A percentile compares a stretch with the other conserved stretches of the same genome.
These are phyloP conservation scores for Calycina herbarum DNA, from an alignment of 2,329 filamentous ascomycete genomes.

Conservation along the genomic window DNA sequence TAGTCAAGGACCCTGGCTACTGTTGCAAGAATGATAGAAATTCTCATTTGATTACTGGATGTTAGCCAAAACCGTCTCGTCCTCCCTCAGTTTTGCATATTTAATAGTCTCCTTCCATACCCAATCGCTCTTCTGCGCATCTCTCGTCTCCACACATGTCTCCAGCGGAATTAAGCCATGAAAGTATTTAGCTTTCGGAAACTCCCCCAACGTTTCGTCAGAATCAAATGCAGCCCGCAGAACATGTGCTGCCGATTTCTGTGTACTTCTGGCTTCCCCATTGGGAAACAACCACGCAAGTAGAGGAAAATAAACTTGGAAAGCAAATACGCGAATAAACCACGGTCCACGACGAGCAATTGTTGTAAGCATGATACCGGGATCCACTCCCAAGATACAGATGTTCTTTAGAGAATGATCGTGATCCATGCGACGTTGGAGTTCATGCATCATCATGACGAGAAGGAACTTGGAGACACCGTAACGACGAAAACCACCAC, in stretches of 20 bases:
- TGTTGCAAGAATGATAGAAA: too few species aligned
- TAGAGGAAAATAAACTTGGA: conserved; percentile 30
- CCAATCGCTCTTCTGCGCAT: conserved; percentile 34
- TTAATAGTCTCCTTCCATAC: conserved; percentile 39
- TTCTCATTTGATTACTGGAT: not conserved
- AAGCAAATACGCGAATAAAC: conserved; percentile 28
- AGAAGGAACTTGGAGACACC: conserved; percentile 17
- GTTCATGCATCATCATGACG: conserved; percentile 17
- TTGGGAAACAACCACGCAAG: conserved; percentile 37
- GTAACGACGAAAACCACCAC: conserved; percentile 16
- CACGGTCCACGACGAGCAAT: conserved; percentile 33
- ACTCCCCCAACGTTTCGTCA: conserved; percentile 23
- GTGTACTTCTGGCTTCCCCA: conserved; percentile 33
- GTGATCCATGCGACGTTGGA: conserved; percentile 17
- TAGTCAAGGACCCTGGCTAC: too few species aligned
- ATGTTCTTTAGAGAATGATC: conserved; percentile 40
- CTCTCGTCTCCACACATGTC: conserved; percentile 36
- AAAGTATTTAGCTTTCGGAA: conserved; percentile 37
- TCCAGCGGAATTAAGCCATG: conserved; percentile 38
- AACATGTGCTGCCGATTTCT: conserved; percentile 40
- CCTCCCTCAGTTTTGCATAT: conserved; percentile 32
- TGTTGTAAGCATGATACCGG: conserved; percentile 41
- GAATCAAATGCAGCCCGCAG: conserved; percentile 38
- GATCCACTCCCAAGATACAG: conserved; percentile 42
- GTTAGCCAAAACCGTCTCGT: conserved; percentile 34